Percentiles rank a stretch among this genome's conserved stretches.
Evolutionary conservation across 2,329 filamentous ascomycete genomes (phyloP).

Genomic region (Fusarium heterosporum): DNA sequence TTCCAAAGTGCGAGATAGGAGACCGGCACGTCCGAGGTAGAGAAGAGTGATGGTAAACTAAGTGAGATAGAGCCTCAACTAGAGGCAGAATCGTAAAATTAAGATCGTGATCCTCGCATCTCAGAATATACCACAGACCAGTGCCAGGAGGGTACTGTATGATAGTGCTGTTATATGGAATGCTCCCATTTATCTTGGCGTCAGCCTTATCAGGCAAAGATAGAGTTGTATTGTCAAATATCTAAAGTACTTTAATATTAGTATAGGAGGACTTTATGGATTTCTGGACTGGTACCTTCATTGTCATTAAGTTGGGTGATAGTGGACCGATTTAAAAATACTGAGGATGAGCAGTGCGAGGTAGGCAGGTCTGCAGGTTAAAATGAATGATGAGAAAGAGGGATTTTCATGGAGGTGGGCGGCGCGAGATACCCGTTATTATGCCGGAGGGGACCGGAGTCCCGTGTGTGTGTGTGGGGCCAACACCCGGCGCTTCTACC

Average conservation of each 20-base stretch:
- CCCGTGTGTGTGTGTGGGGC: too few species aligned
- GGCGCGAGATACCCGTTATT: neutral
- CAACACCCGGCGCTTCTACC: too few species aligned
- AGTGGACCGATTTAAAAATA: neutral
- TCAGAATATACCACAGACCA: neutral
- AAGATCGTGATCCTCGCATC: neutral
- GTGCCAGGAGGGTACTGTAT: neutral
- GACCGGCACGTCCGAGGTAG: neutral
- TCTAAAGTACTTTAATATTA: neutral
- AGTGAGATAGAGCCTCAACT: neutral
- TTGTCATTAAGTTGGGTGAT: neutral
- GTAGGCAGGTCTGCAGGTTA: neutral
- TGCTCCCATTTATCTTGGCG: neutral
- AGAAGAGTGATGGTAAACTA: neutral
- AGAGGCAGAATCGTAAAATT: neutral
- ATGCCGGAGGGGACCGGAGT: too few species aligned
- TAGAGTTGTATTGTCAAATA: neutral
- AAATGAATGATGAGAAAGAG: neutral
- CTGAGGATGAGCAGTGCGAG: neutral
- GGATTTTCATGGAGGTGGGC: neutral
- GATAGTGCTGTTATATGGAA: neutral
- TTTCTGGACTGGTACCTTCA: neutral
- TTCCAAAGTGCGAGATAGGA: neutral
- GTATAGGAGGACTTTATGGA: neutral
- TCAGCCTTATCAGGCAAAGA: neutral